Evolutionary conservation across 106 monocot species (phyloP).

Genomic region (Xerophyta viscosa): DNA sequence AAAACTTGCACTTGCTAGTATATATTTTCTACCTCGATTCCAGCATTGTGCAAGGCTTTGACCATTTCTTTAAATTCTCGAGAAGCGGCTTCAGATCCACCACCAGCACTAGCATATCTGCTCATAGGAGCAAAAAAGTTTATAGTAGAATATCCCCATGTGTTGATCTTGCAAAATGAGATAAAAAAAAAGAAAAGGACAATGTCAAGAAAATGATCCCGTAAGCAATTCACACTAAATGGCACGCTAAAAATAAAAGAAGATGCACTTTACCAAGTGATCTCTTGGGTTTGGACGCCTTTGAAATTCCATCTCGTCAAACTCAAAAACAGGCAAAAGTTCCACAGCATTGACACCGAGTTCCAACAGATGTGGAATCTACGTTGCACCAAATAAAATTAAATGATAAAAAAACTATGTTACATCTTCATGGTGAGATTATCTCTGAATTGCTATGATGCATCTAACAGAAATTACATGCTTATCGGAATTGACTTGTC

Average conservation of each 20-base stretch:
- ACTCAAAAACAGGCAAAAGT: slow-evolving; percentile 93
- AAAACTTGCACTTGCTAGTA: not conserved
- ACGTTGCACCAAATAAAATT: not conserved
- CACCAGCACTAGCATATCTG: slow-evolving; percentile 88
- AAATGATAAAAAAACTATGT: too few species aligned
- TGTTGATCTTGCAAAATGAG: slow-evolving; percentile 59
- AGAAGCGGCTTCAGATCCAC: slow-evolving; percentile 73
- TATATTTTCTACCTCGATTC: slow-evolving; percentile 96
- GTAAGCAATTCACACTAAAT: too few species aligned
- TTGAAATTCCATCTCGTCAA: slow-evolving; percentile 95
- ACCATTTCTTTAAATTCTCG: slow-evolving; percentile 94
- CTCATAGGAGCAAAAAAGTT: slow-evolving; percentile 99
- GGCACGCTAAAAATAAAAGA: too few species aligned
- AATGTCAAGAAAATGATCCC: too few species aligned
- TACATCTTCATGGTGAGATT: too few species aligned
- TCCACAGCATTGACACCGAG: slow-evolving; percentile 97
- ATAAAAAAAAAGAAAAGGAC: too few species aligned
- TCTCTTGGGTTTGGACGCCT: slow-evolving; percentile 81
- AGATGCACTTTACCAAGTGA: slow-evolving; percentile 87
- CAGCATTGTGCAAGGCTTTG: slow-evolving; percentile 85
- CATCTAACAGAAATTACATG: too few species aligned
- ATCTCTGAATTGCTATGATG: too few species aligned
- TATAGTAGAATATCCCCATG: slow-evolving; percentile 97
- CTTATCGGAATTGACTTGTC: too few species aligned
- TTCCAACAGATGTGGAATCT: slow-evolving; percentile 92